Evolutionary conservation across 305 asterid genomes (phyloP), one percentile per base, ranked within the genome.

Genomic region (Solanum hybrid): DNA sequence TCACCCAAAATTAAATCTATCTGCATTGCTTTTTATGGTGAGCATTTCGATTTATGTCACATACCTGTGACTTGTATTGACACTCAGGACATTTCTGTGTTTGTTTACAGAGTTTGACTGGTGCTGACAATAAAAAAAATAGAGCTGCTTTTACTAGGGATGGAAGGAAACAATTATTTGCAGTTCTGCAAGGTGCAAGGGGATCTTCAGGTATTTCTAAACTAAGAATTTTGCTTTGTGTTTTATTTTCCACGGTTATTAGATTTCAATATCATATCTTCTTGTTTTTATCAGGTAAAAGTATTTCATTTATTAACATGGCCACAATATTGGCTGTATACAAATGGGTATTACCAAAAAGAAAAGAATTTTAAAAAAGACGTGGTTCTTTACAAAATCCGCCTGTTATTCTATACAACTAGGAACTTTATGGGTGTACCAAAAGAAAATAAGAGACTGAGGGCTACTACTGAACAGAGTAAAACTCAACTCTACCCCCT

Each of bases 101-200:
- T 91, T 94, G 93, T 90, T 88, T 46, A 90, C 93, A 98, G 99
- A 95, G 92, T 93, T 94, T 93, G 96, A 42, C 90, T 89, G 96
- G 97, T 89, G 98, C 96, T 89, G 99, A 96, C 92, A 94, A 95
- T 92, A 94, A 95, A 84, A 98, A 96, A 94, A 96, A 95, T 88
- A 94, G 96, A 95, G 97, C 98, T 89, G 95, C 99, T 88, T 96
- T 94, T 90, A 97, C 99, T 35, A 94, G 99, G 93, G 99, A 97
- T 87, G 98, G 99, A 84, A 93, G 99, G 91, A 97, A 98, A 92
- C 99, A 98, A 92, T 98, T 98, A 89, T 98, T 98, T 90, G 98
- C 99, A 88, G 99, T 98, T 94, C 91, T 98, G 94, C 99, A 98
- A 92, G 95, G 98, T 93, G 99, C 99, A 90, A 93, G 98, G 93